Conservation (phyloP, 225 moss, liverwort and hornwort species). For the Neckera pumila region DNA sequence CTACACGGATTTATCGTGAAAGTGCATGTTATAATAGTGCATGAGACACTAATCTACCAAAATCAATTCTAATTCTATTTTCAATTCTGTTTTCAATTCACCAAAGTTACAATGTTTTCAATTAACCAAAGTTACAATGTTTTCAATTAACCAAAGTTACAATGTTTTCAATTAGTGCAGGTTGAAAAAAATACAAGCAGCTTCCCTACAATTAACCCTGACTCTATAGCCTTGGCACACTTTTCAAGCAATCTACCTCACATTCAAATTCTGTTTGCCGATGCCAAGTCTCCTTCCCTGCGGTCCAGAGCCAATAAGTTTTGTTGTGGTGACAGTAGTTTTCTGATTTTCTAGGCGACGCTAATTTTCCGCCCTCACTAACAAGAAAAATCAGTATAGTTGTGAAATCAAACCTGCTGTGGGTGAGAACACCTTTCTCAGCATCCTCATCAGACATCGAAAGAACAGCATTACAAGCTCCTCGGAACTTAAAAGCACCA, state of each 20-base stretch:
- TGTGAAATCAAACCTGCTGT: constrained; percentile 53
- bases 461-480: constrained; percentile 76
- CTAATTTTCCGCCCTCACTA: not conserved
- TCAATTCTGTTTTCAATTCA: no score
- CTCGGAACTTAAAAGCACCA: constrained; percentile 78
- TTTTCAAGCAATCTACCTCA: not conserved
- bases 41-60: not conserved
- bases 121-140: no score
- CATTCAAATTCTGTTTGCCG: not conserved
- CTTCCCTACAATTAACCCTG: not conserved
- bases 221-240: not conserved
- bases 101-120: not conserved
- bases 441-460: constrained; percentile 51
- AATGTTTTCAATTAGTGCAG: not conserved
- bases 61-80: no score
- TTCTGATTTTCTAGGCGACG: not conserved
- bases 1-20: not conserved
- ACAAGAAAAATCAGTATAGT: not conserved
- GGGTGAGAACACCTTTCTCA: constrained; percentile 60
- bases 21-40: no score
- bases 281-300: not conserved
- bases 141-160: no score
- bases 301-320: not conserved
- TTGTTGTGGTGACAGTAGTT: not conserved
- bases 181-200: not conserved